phyloP scores from a whole-genome alignment of 352 stramenopile genomes.

The Globisporangium recalcitrans region DNA sequence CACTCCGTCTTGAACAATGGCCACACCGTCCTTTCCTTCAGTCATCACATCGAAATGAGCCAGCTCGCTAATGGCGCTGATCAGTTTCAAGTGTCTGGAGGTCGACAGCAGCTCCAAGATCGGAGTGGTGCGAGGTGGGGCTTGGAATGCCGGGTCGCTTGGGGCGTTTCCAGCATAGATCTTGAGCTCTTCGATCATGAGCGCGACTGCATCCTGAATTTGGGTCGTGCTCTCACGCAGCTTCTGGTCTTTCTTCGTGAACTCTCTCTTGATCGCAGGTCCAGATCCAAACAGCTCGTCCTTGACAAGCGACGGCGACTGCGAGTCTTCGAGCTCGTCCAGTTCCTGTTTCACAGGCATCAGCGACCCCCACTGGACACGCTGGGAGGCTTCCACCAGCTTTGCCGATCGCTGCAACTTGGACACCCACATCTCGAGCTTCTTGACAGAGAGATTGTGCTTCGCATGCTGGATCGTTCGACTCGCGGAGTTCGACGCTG shows the following conservation, averaged over 20 bases:
- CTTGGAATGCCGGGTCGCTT: slow-evolving; percentile 42
- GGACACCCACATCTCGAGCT: slow-evolving; percentile 68
- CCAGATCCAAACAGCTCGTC: slow-evolving; percentile 50
- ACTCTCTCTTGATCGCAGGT: slow-evolving; percentile 67
- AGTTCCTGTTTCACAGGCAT: slow-evolving; percentile 27
- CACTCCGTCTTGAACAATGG: slow-evolving; percentile 21
- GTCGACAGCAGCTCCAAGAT: slow-evolving; percentile 70
- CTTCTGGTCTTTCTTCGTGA: slow-evolving; percentile 70
- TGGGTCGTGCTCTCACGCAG: slow-evolving; percentile 49
- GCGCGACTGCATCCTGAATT: slow-evolving; percentile 46
- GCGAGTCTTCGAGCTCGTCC: slow-evolving; percentile 19
- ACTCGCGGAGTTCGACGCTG: slow-evolving; percentile 16
- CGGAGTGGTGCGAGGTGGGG: slow-evolving; percentile 41
- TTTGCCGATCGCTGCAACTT: slow-evolving; percentile 71
- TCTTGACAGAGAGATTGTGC: slow-evolving; percentile 73
- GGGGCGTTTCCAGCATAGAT: slow-evolving; percentile 51
- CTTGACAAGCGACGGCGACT: slow-evolving; percentile 28
- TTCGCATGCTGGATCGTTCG: slow-evolving; percentile 63
- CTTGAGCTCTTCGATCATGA: slow-evolving; percentile 70
- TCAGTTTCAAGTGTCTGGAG: slow-evolving; percentile 65
- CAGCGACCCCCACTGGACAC: slow-evolving; percentile 58
- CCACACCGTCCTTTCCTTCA: slow-evolving; percentile 17
- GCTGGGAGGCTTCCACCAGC: slow-evolving; percentile 69
- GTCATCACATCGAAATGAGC: slow-evolving; percentile 50
- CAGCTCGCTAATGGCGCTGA: slow-evolving; percentile 69